Evolutionary conservation across 441 rosid genomes (phyloP).

Genomic region (Erysimum cheiri): DNA sequence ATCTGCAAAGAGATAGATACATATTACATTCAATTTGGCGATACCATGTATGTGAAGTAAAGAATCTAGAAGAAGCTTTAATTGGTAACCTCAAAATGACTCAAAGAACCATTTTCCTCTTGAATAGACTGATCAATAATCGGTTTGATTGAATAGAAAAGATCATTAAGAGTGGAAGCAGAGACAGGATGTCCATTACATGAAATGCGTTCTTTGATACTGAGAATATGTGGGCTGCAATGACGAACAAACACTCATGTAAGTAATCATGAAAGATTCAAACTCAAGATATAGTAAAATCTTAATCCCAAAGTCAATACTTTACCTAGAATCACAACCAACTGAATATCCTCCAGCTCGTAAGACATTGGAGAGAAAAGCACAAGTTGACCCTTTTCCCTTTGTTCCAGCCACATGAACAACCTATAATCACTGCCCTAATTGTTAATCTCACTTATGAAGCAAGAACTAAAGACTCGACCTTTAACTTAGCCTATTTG

Average conservation of each 20-base stretch:
- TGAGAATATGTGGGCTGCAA: slow-evolving; percentile 79
- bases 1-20: slow-evolving; percentile 53
- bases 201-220: slow-evolving; percentile 78
- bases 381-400: slow-evolving; percentile 93
- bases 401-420: slow-evolving; percentile 94
- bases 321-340: slow-evolving; percentile 87
- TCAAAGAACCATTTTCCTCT: slow-evolving; percentile 65
- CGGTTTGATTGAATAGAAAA: slow-evolving; percentile 57
- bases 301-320: slow-evolving; percentile 2
- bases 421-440: slow-evolving; percentile 42
- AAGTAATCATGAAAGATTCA: slow-evolving; percentile 12
- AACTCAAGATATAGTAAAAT: not conserved
- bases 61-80: not conserved
- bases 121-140: slow-evolving; percentile 64
- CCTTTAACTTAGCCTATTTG: not conserved
- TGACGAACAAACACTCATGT: slow-evolving; percentile 34
- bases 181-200: slow-evolving; percentile 68
- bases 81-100: slow-evolving; percentile 82
- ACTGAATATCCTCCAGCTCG: slow-evolving; percentile 73
- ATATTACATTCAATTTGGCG: not conserved
- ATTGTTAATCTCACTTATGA: slow-evolving; percentile 1
- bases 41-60: not conserved
- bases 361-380: slow-evolving; percentile 77
- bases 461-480: not conserved
- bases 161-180: slow-evolving; percentile 57